phyloP scores from a whole-genome alignment of 2,329 filamentous ascomycete genomes.

The Phialemoniopsis sp. region DNA sequence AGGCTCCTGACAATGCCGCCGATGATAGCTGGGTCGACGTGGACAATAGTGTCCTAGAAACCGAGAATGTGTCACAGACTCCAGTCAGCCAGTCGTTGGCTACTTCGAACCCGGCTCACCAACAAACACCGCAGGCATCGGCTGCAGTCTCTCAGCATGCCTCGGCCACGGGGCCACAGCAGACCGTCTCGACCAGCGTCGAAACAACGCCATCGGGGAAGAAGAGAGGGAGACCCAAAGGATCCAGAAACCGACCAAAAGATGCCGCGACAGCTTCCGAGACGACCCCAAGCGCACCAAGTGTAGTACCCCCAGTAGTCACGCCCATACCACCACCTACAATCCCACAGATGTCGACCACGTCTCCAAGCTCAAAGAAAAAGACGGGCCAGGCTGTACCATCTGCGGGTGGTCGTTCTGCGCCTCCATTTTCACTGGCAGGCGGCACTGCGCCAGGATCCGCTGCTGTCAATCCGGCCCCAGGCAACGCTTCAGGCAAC shows the following conservation, averaged over 20 bases:
- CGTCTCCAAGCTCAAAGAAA: slow-evolving; percentile 8
- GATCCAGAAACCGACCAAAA: slow-evolving; percentile 45
- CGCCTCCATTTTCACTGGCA: too few relatives aligned
- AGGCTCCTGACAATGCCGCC: slow-evolving; percentile 6
- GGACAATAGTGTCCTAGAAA: slow-evolving; percentile 28
- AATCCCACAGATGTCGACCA: slow-evolving; percentile 9
- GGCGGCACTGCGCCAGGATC: too few relatives aligned
- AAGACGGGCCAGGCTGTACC: slow-evolving; percentile 18
- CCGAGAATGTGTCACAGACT: slow-evolving; percentile 1
- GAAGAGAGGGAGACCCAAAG: slow-evolving; percentile 45
- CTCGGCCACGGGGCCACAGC: not conserved
- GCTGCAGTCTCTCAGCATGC: slow-evolving; percentile 3
- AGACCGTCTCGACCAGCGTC: not conserved
- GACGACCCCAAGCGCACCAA: not conserved
- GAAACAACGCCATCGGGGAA: slow-evolving; percentile 20
- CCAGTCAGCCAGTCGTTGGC: not conserved
- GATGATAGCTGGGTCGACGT: slow-evolving; percentile 43
- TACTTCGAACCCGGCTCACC: too few relatives aligned
- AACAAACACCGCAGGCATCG: not conserved
- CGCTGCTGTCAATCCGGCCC: too few relatives aligned
- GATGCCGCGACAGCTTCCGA: slow-evolving; percentile 11
- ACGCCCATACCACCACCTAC: slow-evolving; percentile 13
- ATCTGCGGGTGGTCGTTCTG: too few relatives aligned
- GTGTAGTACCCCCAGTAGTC: slow-evolving; percentile 1
- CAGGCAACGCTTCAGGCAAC: not conserved